Evolutionary conservation across 257 asterid genomes (phyloP).

Genomic region (Capsicum rhomboideum): DNA sequence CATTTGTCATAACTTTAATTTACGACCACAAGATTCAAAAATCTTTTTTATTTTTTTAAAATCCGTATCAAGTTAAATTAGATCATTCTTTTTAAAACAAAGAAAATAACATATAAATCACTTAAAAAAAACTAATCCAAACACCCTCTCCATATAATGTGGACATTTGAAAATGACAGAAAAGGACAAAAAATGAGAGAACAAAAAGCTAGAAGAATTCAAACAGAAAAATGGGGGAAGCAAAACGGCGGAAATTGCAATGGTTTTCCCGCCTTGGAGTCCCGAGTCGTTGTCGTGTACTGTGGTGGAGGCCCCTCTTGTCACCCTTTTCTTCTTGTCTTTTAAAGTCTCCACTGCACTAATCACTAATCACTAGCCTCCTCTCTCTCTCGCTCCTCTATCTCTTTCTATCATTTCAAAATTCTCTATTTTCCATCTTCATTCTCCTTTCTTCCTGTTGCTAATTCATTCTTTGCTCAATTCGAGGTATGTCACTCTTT

Average conservation of each 20-base stretch:
- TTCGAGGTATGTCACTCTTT: background rate
- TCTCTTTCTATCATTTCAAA: background rate
- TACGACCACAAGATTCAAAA: too few species aligned
- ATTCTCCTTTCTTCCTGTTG: background rate
- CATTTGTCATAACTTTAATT: too few species aligned
- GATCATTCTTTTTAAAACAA: too few species aligned
- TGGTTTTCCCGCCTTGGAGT: conserved; percentile 11
- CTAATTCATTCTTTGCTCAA: too few species aligned
- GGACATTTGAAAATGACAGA: background rate
- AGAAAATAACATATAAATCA: too few species aligned
- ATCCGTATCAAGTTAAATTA: too few species aligned
- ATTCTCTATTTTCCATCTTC: background rate
- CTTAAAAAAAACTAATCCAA: too few species aligned
- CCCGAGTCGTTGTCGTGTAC: conserved; percentile 13
- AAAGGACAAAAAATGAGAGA: background rate
- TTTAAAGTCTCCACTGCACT: background rate
- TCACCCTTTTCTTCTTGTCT: conserved; percentile 21
- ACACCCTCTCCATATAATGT: too few species aligned
- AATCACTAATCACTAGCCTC: background rate
- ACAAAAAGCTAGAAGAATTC: conserved; percentile 1
- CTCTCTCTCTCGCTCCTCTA: background rate
- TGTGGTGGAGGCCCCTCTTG: conserved; percentile 16
- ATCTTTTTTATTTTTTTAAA: too few species aligned
- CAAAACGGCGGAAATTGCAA: conserved; percentile 2
- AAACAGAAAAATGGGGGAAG: conserved; percentile 12